A percentile compares a stretch with the other conserved stretches of the same genome.
phyloP scores from a whole-genome alignment of 305 asterid species.

The Ruellia speciosa region DNA sequence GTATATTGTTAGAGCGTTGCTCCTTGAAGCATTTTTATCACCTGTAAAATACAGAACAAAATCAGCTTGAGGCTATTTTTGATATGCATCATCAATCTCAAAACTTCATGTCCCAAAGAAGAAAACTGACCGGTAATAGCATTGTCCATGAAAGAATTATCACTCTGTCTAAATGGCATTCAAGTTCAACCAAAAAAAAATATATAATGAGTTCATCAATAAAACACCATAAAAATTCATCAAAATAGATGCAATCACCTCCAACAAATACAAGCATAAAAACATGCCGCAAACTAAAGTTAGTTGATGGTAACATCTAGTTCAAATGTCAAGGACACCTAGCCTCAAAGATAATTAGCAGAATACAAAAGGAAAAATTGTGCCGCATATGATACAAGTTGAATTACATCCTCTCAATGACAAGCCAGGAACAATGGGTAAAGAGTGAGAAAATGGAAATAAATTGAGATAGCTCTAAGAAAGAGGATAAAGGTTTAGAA shows the following conservation, averaged over 20 bases:
- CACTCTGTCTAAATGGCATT: too few relatives aligned
- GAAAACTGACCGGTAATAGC: background rate
- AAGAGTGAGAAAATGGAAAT: slow-evolving; percentile 16
- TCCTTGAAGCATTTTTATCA: background rate
- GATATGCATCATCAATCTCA: background rate
- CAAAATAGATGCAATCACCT: background rate
- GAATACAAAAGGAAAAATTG: slow-evolving; percentile 7
- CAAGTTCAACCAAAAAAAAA: too few relatives aligned
- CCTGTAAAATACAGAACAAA: background rate
- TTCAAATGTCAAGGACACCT: background rate
- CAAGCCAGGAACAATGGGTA: slow-evolving; percentile 24
- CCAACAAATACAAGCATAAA: background rate
- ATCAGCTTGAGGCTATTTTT: background rate
- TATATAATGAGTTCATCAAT: too few relatives aligned
- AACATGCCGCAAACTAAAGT: background rate
- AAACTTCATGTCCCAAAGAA: too few relatives aligned
- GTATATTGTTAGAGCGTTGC: background rate
- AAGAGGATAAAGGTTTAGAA: slow-evolving; percentile 1
- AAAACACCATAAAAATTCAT: too few relatives aligned
- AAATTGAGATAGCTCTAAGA: slow-evolving; percentile 5
- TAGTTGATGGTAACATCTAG: background rate
- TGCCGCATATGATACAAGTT: slow-evolving; percentile 87
- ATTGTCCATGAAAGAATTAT: too few relatives aligned
- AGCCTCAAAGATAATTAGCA: slow-evolving; percentile 7
- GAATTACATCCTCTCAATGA: slow-evolving; percentile 47